These are phyloP conservation scores for Bipolaris zeicola DNA, from an alignment of 2,329 filamentous ascomycete species.

Conservation along the genomic window DNA sequence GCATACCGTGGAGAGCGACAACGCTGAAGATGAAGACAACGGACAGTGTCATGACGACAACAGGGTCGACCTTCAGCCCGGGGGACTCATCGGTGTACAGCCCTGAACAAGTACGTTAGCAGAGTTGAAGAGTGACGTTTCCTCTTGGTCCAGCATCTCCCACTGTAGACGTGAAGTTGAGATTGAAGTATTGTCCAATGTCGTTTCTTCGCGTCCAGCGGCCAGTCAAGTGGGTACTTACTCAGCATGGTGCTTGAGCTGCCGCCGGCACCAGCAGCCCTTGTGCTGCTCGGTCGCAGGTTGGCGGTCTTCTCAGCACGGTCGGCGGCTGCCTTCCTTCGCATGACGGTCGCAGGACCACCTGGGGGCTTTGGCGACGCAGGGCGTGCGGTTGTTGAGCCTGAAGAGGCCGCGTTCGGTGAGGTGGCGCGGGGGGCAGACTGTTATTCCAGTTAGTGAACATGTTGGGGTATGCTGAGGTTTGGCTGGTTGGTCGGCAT, in stretches of 20 bases:
- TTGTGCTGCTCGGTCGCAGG: slow-evolving; percentile 87
- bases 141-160: background rate
- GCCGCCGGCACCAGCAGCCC: slow-evolving; percentile 90
- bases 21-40: slow-evolving; percentile 99
- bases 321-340: slow-evolving; percentile 92
- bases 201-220: background rate
- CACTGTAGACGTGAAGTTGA: background rate
- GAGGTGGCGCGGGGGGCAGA: slow-evolving; percentile 44
- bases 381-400: slow-evolving; percentile 74
- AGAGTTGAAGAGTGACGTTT: background rate
- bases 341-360: slow-evolving; percentile 92
- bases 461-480: background rate
- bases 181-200: too few species aligned
- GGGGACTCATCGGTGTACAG: slow-evolving; percentile 99
- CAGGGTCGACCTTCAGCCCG: slow-evolving; percentile 95
- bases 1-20: slow-evolving; percentile 92
- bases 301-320: slow-evolving; percentile 97
- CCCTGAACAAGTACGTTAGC: slow-evolving; percentile 56
- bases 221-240: slow-evolving; percentile 56
- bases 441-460: slow-evolving; percentile 8
- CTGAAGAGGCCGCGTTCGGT: slow-evolving; percentile 56
- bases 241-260: slow-evolving; percentile 99
- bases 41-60: slow-evolving; percentile 93
- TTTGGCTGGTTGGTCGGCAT: background rate
- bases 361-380: slow-evolving; percentile 89